A percentile compares a stretch with the other conserved stretches of the same genome.
phyloP scores from a whole-genome alignment of 805 yeast genomes.

The Metschnikowia colocasiae region DNA sequence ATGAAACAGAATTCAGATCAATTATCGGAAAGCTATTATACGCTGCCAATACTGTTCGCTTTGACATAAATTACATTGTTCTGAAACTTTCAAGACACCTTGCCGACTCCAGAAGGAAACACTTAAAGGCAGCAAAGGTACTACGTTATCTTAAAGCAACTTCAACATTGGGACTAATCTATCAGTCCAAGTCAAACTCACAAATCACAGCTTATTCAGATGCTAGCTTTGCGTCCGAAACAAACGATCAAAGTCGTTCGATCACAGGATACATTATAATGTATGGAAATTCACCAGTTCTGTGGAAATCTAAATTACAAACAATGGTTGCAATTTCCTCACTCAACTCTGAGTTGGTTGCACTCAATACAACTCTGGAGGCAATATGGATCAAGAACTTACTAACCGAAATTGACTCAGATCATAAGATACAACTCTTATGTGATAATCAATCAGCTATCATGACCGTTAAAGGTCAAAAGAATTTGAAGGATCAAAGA shows the following conservation, averaged over 20 bases:
- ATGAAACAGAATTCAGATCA: no score
- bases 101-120: neutral
- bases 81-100: neutral
- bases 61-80: no score
- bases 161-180: neutral
- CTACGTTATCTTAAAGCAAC: neutral
- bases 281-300: neutral
- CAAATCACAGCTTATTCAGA: no score
- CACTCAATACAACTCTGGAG: no score
- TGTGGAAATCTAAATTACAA: no score
- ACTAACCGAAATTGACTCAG: neutral
- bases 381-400: neutral
- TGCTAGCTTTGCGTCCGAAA: neutral
- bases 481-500: no score
- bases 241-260: neutral
- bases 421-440: no score
- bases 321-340: no score
- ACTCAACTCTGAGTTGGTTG: no score
- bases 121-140: neutral
- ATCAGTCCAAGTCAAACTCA: neutral
- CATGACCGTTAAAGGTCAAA: no score
- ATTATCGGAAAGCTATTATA: neutral
- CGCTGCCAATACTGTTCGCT: neutral
- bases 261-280: neutral
- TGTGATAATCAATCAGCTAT: no score